Evolutionary conservation across 176 grass and related monocot genomes (phyloP).

Genomic region (Miscanthus lutarioriparius): DNA sequence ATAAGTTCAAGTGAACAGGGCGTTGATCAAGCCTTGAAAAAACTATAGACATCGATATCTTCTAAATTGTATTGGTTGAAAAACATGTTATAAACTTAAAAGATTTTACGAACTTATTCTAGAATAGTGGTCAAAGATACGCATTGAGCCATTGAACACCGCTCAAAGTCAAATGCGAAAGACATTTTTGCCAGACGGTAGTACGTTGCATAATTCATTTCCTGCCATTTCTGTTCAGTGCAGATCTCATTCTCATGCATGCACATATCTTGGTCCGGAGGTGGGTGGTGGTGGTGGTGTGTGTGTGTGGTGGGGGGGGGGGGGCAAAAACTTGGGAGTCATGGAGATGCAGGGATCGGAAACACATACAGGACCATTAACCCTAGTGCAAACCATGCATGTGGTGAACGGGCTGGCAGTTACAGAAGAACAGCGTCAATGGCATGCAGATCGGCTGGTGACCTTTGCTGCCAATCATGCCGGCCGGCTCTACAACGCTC

Average conservation of each 20-base stretch:
- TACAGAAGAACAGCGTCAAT: constrained; percentile 1
- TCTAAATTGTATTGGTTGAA: too few relatives aligned
- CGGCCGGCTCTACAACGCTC: neutral
- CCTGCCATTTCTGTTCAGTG: neutral
- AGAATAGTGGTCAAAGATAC: neutral
- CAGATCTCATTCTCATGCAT: constrained; percentile 15
- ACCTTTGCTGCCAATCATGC: constrained; percentile 26
- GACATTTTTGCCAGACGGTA: neutral
- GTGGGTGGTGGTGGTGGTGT: too few relatives aligned
- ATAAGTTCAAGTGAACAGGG: too few relatives aligned
- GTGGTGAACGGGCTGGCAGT: constrained; percentile 32
- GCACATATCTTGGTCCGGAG: neutral
- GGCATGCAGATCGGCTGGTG: neutral
- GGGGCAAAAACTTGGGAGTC: neutral
- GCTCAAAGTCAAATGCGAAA: neutral
- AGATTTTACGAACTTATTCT: neutral
- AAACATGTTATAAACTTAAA: too few relatives aligned
- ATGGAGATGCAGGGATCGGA: constrained; percentile 1
- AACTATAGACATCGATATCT: neutral
- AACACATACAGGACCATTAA: constrained; percentile 23
- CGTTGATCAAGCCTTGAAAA: neutral
- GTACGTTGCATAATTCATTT: neutral
- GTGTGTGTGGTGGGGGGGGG: too few relatives aligned
- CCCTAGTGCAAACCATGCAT: constrained; percentile 42
- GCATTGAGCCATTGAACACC: neutral